Evolutionary conservation across 345 rosid species (phyloP), one percentile per base, ranked within the genome.

Genomic region (Linum lewisii): DNA sequence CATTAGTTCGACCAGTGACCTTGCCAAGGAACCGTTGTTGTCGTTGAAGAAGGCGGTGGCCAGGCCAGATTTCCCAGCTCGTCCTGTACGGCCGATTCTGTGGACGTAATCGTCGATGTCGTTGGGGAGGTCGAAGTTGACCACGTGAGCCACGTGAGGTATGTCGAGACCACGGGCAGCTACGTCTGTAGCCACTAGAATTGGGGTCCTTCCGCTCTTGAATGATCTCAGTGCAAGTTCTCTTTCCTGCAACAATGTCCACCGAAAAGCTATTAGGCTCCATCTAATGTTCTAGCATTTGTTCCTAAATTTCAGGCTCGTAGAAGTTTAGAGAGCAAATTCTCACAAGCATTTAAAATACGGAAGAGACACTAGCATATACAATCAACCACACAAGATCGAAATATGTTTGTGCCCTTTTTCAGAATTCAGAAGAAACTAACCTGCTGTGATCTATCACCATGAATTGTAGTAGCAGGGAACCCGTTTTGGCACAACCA

Each of bases 41-140:
- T 92, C 98, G 18, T 88, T 88, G 70, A 92, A 92, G 79, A 92
- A 92, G 67, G 98, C 97, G 47, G 98, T 88, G 2, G 98, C 98
- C 38, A 92, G 69, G 55, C 98, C 98, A 47, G 81, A 53, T 58
- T 92, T 92, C 50, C 98, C 98, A 21, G 98, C 98, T 58, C 98
- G 84, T 26, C 98, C 98, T 45, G 98, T 92, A n/a, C 98, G 67
- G 70, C 98, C 98, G 63, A 92, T 92, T 13, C 97, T 90, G 69
- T 92, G 98, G 32, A 92, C 98, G 50, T 92, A 92, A 72, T 92
- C 98, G 62, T 92, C 97, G 26, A 92, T 92, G 66, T 92, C 98
- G 62, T 88, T 88, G 8, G 98, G 98, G 38, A 92, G 90, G 74
- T 92, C 97, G 52, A 92, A 92, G 72, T 92, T 92, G 58, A 92